Evolutionary conservation across 2,329 filamentous ascomycete genomes (phyloP), one percentile per base, ranked within the genome.

Genomic region (Anthostomella pinea): DNA sequence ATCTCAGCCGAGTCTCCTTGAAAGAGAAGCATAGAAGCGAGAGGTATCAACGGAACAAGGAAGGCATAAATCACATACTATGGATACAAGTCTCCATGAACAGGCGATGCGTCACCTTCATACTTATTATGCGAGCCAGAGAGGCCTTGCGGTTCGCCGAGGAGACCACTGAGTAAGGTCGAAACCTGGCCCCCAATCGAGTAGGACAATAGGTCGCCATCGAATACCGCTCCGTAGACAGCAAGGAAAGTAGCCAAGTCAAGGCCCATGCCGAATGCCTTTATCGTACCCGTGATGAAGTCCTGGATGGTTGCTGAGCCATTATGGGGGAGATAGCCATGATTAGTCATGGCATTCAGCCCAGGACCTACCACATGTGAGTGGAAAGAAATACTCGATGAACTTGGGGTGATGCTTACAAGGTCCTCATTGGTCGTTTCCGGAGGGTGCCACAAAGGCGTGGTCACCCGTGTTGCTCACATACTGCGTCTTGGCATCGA

Each of bases 11-110:
- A n/a, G n/a, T n/a, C n/a, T n/a, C n/a, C n/a, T n/a, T n/a, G n/a
- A n/a, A n/a, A n/a, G n/a, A n/a, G n/a, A n/a, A n/a, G n/a, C n/a
- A n/a, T n/a, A n/a, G n/a, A n/a, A n/a, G n/a, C n/a, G n/a, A n/a
- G n/a, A n/a, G n/a, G n/a, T n/a, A n/a, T n/a, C n/a, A n/a, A n/a
- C n/a, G n/a, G n/a, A n/a, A n/a, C n/a, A n/a, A n/a, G n/a, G n/a
- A n/a, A n/a, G n/a, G n/a, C n/a, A n/a, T n/a, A n/a, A n/a, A n/a
- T 21, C 23, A 22, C 38, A 28, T 22, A 41, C 38, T 41, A 41
- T 16, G 36, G 38, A 13, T 41, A 41, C 37, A 41, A 33, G 18
- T 41, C 33, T n/a, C 32, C 27, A 10, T 35, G 22, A 22, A 39
- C 15, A 14, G 32, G 37, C 8, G 37, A 39, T 15, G 17, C 4